Percentiles rank a stretch among this genome's conserved stretches.
phyloP scores from a whole-genome alignment of 768 basidiomycete species.

The Mycena polygramma region DNA sequence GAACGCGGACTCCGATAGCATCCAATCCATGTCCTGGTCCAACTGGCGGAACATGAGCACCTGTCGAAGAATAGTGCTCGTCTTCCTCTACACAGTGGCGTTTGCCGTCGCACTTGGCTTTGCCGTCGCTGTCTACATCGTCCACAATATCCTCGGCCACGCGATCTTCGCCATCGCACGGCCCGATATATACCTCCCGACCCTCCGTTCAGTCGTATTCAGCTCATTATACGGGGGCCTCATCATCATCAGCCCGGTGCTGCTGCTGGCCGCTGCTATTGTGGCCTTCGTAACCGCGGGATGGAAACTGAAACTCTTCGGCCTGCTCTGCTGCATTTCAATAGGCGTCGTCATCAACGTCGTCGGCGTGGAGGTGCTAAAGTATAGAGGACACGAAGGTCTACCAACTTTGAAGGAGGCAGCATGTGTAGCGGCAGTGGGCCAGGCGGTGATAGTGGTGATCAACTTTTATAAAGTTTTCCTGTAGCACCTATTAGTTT shows the following conservation, averaged over 20 bases:
- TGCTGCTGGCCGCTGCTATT: not conserved
- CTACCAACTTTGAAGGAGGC: not conserved
- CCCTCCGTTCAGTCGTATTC: not conserved
- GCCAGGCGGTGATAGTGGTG: not conserved
- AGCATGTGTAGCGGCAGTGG: slow-evolving; percentile 5
- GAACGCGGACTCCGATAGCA: too few species aligned
- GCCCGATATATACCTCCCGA: slow-evolving; percentile 10
- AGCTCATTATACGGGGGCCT: not conserved
- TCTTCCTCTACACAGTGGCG: too few species aligned
- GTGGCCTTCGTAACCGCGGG: not conserved
- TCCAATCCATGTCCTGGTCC: too few species aligned
- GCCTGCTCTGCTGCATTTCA: not conserved
- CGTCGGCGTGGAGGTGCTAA: not conserved
- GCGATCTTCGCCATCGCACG: not conserved
- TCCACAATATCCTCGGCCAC: slow-evolving; percentile 3
- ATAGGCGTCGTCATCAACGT: not conserved
- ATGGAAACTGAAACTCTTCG: not conserved
- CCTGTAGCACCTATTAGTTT: too few species aligned
- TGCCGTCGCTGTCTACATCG: not conserved
- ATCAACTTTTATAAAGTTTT: too few species aligned
- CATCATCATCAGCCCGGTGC: not conserved
- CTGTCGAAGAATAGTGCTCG: too few species aligned
- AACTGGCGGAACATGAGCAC: too few species aligned
- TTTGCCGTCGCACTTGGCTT: not conserved
- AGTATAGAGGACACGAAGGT: not conserved